Percentiles rank a stretch among this genome's conserved stretches.
phyloP scores from a whole-genome alignment of 371 early-diverging fungal species.

The Basidiobolus meristosporus region DNA sequence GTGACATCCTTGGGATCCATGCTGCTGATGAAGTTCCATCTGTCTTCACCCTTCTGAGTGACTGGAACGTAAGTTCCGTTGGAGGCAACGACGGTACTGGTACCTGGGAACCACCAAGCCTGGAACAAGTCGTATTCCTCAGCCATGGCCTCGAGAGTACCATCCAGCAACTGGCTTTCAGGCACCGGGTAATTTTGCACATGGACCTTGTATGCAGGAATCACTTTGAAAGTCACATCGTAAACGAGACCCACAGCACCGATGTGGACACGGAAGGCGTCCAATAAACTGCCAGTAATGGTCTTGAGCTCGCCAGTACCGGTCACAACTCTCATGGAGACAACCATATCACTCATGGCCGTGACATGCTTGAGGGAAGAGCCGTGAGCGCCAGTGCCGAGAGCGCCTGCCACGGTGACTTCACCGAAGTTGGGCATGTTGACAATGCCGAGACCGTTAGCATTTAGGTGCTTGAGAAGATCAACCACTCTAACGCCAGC shows the following conservation, averaged over 20 bases:
- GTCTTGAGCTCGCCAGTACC: neutral
- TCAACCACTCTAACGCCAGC: neutral
- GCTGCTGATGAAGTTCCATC: too few relatives aligned
- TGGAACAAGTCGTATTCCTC: neutral
- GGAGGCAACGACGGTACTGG: neutral
- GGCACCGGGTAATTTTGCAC: neutral
- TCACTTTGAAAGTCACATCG: neutral
- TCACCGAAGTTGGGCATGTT: neutral
- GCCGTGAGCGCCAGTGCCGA: neutral
- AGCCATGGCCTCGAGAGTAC: neutral
- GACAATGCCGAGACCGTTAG: neutral
- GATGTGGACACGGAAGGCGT: neutral
- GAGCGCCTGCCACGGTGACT: slow-evolving; percentile 1
- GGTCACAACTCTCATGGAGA: neutral
- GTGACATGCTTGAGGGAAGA: neutral
- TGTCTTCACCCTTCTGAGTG: neutral
- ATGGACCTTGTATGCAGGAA: neutral
- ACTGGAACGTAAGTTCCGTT: neutral
- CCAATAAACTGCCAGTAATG: neutral
- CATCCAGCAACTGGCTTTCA: neutral
- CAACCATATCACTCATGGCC: neutral
- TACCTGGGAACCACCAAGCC: slow-evolving; percentile 1
- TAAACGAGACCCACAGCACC: neutral
- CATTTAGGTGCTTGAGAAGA: neutral
- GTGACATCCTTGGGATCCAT: too few relatives aligned